Evolutionary conservation across 148 eudicot genomes (phyloP).

Genomic region (Tetragonia tetragonoides): DNA sequence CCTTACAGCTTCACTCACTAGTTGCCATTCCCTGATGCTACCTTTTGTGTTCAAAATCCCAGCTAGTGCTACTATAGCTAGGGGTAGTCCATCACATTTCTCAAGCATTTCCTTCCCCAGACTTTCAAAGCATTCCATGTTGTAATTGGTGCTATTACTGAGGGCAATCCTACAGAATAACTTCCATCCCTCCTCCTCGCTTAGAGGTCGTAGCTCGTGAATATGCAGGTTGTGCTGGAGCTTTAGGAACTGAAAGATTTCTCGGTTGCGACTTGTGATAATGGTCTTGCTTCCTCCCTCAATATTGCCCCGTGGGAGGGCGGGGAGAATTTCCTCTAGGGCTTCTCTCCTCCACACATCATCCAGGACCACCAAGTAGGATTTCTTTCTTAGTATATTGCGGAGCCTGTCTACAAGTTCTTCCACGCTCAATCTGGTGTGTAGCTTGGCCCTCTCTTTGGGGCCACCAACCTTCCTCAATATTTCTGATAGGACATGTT

Average conservation of each 20-base stretch:
- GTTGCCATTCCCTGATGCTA: constrained; percentile 10
- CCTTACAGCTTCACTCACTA: constrained; percentile 4
- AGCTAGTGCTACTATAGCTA: constrained; percentile 27
- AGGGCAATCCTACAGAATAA: constrained; percentile 24
- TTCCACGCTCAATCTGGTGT: constrained; percentile 10
- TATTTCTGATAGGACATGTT: too few species aligned
- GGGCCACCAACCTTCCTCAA: too few species aligned
- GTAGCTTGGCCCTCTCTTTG: not conserved
- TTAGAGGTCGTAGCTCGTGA: constrained; percentile 19
- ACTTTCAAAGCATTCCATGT: not conserved
- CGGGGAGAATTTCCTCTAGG: constrained; percentile 27
- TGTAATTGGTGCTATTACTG: not conserved
- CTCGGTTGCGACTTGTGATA: constrained; percentile 21
- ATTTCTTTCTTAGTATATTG: not conserved
- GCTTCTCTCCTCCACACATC: constrained; percentile 37
- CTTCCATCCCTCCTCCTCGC: constrained; percentile 29
- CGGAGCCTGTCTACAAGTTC: constrained; percentile 26
- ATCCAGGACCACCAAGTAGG: constrained; percentile 35
- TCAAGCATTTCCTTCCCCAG: constrained; percentile 26
- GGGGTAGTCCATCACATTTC: constrained; percentile 28
- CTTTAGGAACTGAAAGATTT: not conserved
- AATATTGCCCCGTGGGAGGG: not conserved
- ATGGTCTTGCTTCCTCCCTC: constrained; percentile 21
- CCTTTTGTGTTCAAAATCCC: constrained; percentile 12
- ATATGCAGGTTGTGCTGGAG: constrained; percentile 9